These are phyloP conservation scores for Coemansia sp. DNA, from an alignment of 192 early-diverging fungal genomes.

Conservation along the genomic window DNA sequence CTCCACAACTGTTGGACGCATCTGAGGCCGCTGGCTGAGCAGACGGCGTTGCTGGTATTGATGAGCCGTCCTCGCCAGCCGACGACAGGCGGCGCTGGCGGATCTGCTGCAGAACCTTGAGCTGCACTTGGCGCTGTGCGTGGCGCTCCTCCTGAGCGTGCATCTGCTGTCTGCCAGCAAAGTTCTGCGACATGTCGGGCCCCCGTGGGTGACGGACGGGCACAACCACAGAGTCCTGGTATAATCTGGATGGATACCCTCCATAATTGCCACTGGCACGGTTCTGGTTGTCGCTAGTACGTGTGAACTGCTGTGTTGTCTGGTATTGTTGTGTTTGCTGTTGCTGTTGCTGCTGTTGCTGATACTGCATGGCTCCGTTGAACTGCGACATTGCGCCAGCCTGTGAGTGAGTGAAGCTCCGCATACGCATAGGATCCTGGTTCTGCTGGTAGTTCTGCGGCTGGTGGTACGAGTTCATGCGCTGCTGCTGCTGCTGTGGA, in stretches of 20 bases:
- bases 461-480: slow-evolving; percentile 12
- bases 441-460: slow-evolving; percentile 16
- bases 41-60: not conserved
- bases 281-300: slow-evolving; percentile 34
- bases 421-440: slow-evolving; percentile 43
- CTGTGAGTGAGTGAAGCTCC: slow-evolving; percentile 55
- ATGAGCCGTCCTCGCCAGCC: slow-evolving; percentile 29
- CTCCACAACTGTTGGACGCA: slow-evolving; percentile 4
- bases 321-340: slow-evolving; percentile 43
- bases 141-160: slow-evolving; percentile 54
- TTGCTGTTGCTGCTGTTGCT: slow-evolving; percentile 39
- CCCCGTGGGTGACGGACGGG: slow-evolving; percentile 76
- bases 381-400: slow-evolving; percentile 27
- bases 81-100: slow-evolving; percentile 56
- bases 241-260: slow-evolving; percentile 58
- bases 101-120: slow-evolving; percentile 55
- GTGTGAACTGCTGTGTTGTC: slow-evolving; percentile 28
- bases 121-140: slow-evolving; percentile 51
- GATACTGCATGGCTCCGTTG: slow-evolving; percentile 13
- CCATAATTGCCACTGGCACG: slow-evolving; percentile 58
- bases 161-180: slow-evolving; percentile 64
- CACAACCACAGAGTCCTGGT: slow-evolving; percentile 64
- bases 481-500: slow-evolving; percentile 15
- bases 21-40: not conserved
- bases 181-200: slow-evolving; percentile 72